These are phyloP conservation scores for Podospora fimiseda DNA, from an alignment of 495 filamentous ascomycete species.

Conservation along the genomic window DNA sequence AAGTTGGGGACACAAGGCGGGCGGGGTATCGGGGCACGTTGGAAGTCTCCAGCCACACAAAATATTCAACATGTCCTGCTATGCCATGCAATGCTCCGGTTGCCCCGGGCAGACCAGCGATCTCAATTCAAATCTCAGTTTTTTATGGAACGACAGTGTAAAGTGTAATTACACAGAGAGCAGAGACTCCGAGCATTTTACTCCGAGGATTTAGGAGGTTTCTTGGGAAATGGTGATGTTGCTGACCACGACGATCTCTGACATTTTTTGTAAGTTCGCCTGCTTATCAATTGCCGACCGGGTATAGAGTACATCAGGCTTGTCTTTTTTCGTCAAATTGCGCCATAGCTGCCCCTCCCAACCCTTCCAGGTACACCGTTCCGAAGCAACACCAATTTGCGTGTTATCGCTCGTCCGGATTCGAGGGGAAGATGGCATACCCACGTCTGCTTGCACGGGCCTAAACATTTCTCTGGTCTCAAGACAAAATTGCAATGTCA, in stretches of 20 bases:
- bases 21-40: slow-evolving; percentile 15
- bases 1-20: slow-evolving; percentile 12
- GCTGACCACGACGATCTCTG: too few species aligned
- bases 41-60: slow-evolving; percentile 11
- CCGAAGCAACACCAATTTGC: not conserved
- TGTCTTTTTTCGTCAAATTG: slow-evolving; percentile 22
- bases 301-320: slow-evolving; percentile 21
- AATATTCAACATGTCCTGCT: slow-evolving; percentile 11
- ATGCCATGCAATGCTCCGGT: slow-evolving; percentile 5
- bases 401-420: too few species aligned
- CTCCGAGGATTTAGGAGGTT: not conserved
- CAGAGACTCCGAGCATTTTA: slow-evolving; percentile 1
- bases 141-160: not conserved
- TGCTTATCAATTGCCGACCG: slow-evolving; percentile 6
- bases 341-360: slow-evolving; percentile 27
- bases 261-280: slow-evolving; percentile 21
- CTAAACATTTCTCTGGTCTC: not conserved
- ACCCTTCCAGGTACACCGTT: slow-evolving; percentile 10
- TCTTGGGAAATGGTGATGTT: too few species aligned
- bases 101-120: not conserved
- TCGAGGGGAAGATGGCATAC: not conserved
- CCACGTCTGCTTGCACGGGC: not conserved
- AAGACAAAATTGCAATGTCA: not conserved
- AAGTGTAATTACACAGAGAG: not conserved
- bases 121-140: not conserved